Evolutionary conservation across 2,329 filamentous ascomycete species (phyloP), one percentile per base, ranked within the genome.

Genomic region (Monascus ruber): DNA sequence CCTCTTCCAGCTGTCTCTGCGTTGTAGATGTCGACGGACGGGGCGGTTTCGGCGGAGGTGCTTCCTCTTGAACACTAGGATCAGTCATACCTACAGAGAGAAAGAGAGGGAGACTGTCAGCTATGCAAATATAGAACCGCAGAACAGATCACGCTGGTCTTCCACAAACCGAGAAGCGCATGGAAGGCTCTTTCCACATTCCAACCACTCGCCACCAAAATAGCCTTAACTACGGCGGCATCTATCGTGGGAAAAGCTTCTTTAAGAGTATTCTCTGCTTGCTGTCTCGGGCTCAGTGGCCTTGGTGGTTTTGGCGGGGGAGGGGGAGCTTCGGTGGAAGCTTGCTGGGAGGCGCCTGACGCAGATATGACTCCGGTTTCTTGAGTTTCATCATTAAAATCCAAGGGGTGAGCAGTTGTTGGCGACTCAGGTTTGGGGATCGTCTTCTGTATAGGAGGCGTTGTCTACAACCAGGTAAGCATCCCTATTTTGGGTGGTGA

Each of bases 101-200:
- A 35, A 36, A 31, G 41, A 34, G 46, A 36, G 43, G 10, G 25
- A 32, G 44, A 26, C 26, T 38, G 36, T 33, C 35, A 33, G 37
- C 35, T 29, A 35, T 33, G 26, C 11, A 33, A 33, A 24, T 28
- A 26, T 10, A 39, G 26, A 42, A 31, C 26, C 29, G 33, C 34
- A 36, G 6, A 40, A 8, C n/a, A 28, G 25, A 26, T 11, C 9
- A 11, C 26, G 26, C 17, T 11, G 24, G 26, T 29, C 31, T 11
- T 24, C 9, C 25, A 54, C 73, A 45, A 71, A 85, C 85, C 84
- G 34, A 98, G 73, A 33, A 98, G 73, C 29, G 91, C 91, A 65
- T 95, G 91, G 67, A 98, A 98, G 9, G 91, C 89, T 27, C 86
- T 84, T 62, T 98, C 91, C 35, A 96, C 80, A 54, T 82, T 79